phyloP scores from a whole-genome alignment of 257 asterid genomes.

The Sherardia arvensis region DNA sequence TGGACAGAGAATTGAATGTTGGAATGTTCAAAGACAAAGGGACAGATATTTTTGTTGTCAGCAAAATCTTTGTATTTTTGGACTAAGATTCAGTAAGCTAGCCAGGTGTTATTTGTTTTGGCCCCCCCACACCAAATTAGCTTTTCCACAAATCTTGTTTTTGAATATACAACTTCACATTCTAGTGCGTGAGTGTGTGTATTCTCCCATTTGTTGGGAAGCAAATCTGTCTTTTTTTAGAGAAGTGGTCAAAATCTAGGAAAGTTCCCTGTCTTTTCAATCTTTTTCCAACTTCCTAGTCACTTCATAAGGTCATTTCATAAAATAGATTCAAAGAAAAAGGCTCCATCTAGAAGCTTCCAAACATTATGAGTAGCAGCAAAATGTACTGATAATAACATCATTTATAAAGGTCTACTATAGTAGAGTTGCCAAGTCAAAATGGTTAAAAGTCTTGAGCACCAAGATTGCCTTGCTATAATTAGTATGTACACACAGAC shows the following conservation, averaged over 20 bases:
- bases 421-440: constrained; percentile 1
- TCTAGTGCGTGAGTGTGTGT: constrained; percentile 8
- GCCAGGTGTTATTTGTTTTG: neutral
- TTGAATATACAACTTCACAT: neutral
- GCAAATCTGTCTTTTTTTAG: neutral
- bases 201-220: neutral
- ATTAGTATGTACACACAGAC: constrained; percentile 21
- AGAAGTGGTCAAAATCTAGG: constrained; percentile 2
- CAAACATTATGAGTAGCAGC: neutral
- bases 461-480: constrained; percentile 4
- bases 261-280: constrained; percentile 8
- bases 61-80: constrained; percentile 13
- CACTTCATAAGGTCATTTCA: constrained; percentile 5
- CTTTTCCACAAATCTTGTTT: neutral
- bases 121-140: neutral
- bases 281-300: constrained; percentile 5
- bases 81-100: neutral
- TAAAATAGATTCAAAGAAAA: constrained; percentile 3
- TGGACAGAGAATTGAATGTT: constrained; percentile 9
- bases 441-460: constrained; percentile 2
- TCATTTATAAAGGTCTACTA: constrained; percentile 1
- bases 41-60: constrained; percentile 10
- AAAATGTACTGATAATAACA: neutral
- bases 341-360: constrained; percentile 19
- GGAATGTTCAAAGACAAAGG: constrained; percentile 3